These are phyloP conservation scores for Coemansia sp. DNA, from an alignment of 192 early-diverging fungal species.

Conservation along the genomic window DNA sequence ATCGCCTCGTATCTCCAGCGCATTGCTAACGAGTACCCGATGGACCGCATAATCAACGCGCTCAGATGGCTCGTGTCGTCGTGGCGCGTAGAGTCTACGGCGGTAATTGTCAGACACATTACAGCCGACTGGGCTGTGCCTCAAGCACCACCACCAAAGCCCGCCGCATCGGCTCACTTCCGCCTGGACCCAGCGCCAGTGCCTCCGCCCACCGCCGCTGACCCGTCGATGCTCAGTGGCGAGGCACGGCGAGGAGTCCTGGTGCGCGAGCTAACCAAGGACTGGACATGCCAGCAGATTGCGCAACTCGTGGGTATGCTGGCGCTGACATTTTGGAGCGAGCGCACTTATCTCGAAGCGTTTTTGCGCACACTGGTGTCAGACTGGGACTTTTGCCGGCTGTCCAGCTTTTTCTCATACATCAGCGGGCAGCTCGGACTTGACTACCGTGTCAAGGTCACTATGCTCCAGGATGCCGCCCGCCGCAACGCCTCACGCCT, in stretches of 20 bases:
- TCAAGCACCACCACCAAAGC: constrained; percentile 34
- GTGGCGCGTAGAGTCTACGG: constrained; percentile 74
- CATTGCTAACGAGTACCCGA: constrained; percentile 74
- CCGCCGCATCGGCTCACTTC: constrained; percentile 7
- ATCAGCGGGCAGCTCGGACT: constrained; percentile 57
- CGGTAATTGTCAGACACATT: constrained; percentile 68
- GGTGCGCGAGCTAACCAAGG: constrained; percentile 58
- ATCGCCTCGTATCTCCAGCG: constrained; percentile 72
- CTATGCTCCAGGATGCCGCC: constrained; percentile 55
- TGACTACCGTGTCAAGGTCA: constrained; percentile 53
- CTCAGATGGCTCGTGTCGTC: constrained; percentile 74
- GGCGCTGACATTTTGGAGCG: constrained; percentile 47
- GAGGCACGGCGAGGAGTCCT: constrained; percentile 55
- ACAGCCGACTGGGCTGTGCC: constrained; percentile 67
- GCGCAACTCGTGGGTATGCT: constrained; percentile 56
- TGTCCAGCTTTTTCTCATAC: constrained; percentile 67
- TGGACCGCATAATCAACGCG: constrained; percentile 74
- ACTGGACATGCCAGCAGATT: constrained; percentile 59
- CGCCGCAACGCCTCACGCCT: constrained; percentile 53
- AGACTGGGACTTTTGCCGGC: constrained; percentile 67
- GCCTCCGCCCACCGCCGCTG: neutral
- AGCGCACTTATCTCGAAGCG: constrained; percentile 45
- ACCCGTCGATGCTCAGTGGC: constrained; percentile 45
- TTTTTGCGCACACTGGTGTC: constrained; percentile 61
- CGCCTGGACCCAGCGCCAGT: neutral